Evolutionary conservation across 106 monocot genomes (phyloP).

Genomic region (Vanilla planifolia): DNA sequence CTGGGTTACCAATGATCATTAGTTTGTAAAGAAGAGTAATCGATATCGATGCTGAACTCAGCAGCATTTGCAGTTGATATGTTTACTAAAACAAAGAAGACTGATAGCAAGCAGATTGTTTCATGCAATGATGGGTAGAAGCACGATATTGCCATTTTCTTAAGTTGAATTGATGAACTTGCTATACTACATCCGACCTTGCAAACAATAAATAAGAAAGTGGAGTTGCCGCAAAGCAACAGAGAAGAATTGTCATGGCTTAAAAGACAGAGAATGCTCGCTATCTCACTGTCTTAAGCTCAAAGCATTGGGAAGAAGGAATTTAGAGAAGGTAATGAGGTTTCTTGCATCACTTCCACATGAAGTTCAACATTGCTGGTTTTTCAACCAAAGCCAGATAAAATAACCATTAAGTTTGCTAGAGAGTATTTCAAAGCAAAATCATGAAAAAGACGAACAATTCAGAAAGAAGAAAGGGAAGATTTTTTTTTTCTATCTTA

Average conservation of each 20-base stretch:
- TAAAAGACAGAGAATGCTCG: background rate
- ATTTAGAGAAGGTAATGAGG: background rate
- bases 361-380: no score
- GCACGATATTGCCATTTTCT: background rate
- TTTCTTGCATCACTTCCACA: no score
- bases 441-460: no score
- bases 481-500: no score
- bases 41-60: background rate
- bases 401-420: no score
- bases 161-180: background rate
- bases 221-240: background rate
- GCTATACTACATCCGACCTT: background rate
- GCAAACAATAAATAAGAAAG: background rate
- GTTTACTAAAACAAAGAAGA: background rate
- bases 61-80: conserved; percentile 1
- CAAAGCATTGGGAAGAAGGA: background rate
- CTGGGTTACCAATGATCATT: background rate
- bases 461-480: no score
- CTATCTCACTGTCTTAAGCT: background rate
- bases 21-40: background rate
- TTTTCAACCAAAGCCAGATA: no score
- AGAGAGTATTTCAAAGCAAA: no score
- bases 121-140: background rate
- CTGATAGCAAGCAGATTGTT: background rate
- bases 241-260: background rate